Evolutionary conservation across 1,284 basidiomycete species (phyloP).

Genomic region (Spongispora temasekensis): DNA sequence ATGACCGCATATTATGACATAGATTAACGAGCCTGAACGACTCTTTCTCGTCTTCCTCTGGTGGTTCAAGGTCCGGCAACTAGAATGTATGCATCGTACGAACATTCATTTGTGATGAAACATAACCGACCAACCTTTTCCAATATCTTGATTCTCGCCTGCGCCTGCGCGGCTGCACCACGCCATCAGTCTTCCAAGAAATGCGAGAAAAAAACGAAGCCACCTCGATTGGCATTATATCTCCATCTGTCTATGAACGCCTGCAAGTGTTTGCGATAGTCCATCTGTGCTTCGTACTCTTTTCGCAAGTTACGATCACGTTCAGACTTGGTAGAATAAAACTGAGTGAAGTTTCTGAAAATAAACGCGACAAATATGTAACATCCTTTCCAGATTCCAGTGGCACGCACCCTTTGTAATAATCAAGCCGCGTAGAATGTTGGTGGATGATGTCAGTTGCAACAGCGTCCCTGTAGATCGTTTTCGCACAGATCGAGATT

Average conservation of each 20-base stretch:
- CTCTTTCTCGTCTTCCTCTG: constrained; percentile 88
- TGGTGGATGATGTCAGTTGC: constrained; percentile 97
- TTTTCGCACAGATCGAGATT: not conserved
- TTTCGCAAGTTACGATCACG: constrained; percentile 89
- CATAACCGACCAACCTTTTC: constrained; percentile 67
- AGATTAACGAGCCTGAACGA: constrained; percentile 69
- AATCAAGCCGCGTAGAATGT: constrained; percentile 93
- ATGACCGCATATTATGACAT: not conserved
- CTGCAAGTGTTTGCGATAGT: constrained; percentile 93
- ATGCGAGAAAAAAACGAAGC: constrained; percentile 7
- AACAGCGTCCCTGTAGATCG: constrained; percentile 72
- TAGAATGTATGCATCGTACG: constrained; percentile 26
- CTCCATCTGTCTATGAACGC: constrained; percentile 98
- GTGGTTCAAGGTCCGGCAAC: constrained; percentile 91
- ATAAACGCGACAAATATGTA: not conserved
- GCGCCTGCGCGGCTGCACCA: constrained; percentile 80
- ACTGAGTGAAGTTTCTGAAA: constrained; percentile 94
- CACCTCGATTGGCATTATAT: constrained; percentile 89
- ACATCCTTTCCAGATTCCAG: too few relatives aligned
- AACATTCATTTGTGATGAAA: not conserved
- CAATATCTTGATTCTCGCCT: constrained; percentile 97
- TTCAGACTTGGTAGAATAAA: constrained; percentile 98
- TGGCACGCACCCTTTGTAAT: constrained; percentile 82
- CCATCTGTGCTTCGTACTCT: constrained; percentile 95
- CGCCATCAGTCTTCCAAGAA: constrained; percentile 4